Conservation (phyloP, 2,329 filamentous ascomycete genomes). For the Trichocomaceae sp. region DNA sequence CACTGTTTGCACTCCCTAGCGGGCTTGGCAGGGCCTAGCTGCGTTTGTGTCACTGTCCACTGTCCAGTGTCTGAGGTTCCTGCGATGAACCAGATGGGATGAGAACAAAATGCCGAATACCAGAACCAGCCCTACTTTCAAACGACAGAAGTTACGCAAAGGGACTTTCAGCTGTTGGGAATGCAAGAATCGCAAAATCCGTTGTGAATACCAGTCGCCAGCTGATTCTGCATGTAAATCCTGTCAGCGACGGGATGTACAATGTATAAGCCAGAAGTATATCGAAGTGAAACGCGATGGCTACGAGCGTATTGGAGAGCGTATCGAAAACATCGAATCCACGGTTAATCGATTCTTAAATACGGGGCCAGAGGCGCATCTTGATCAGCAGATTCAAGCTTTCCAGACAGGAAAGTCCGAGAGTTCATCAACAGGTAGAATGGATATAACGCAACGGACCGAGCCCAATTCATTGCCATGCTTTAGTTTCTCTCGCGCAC, state of each 20-base stretch:
- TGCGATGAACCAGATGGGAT: background rate
- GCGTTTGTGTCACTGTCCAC: too few species aligned
- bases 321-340: constrained; percentile 7
- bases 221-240: constrained; percentile 39
- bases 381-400: background rate
- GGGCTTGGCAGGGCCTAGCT: too few species aligned
- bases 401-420: background rate
- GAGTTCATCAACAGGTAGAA: background rate
- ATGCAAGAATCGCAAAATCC: constrained; percentile 51
- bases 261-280: constrained; percentile 21
- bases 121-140: constrained; percentile 16
- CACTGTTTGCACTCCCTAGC: too few species aligned
- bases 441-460: background rate
- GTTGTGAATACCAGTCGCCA: constrained; percentile 41
- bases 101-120: background rate
- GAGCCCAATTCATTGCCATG: background rate
- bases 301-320: background rate
- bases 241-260: constrained; percentile 40
- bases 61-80: too few species aligned
- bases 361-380: background rate
- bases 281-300: background rate
- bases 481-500: constrained; percentile 4
- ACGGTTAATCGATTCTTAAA: constrained; percentile 3
- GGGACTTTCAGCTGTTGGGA: constrained; percentile 56
- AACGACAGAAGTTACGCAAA: constrained; percentile 45